These are phyloP conservation scores for Cornus florida DNA, from an alignment of 148 eudicot genomes.

Conservation along the genomic window DNA sequence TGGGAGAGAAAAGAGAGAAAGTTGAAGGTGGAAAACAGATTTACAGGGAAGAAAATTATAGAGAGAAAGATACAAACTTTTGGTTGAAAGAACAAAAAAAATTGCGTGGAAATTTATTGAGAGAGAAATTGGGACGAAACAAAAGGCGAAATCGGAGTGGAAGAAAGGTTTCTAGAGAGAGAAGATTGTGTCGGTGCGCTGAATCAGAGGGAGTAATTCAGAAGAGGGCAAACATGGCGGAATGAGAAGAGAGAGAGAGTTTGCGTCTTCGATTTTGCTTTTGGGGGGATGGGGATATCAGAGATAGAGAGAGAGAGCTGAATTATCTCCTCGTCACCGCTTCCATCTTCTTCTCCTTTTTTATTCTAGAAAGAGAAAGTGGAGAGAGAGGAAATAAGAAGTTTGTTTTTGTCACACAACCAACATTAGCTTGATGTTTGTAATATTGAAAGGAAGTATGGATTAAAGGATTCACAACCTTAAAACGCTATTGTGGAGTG, in stretches of 20 bases:
- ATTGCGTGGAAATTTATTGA: neutral
- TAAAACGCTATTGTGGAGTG: neutral
- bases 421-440: too few species aligned
- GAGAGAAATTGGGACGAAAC: neutral
- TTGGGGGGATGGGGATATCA: neutral
- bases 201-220: neutral
- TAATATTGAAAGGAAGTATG: too few species aligned
- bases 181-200: neutral
- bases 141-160: neutral
- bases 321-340: neutral
- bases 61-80: neutral
- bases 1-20: too few species aligned
- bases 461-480: neutral
- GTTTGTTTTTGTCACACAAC: neutral
- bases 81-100: neutral
- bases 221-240: neutral
- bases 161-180: neutral
- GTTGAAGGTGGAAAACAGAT: too few species aligned
- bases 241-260: neutral
- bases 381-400: neutral
- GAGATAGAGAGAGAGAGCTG: neutral
- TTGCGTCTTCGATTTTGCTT: neutral
- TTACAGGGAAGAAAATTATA: too few species aligned
- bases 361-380: neutral
- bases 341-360: neutral